Evolutionary conservation across 768 basidiomycete species (phyloP), one percentile per base, ranked within the genome.

Genomic region (Suillus weaverae): DNA sequence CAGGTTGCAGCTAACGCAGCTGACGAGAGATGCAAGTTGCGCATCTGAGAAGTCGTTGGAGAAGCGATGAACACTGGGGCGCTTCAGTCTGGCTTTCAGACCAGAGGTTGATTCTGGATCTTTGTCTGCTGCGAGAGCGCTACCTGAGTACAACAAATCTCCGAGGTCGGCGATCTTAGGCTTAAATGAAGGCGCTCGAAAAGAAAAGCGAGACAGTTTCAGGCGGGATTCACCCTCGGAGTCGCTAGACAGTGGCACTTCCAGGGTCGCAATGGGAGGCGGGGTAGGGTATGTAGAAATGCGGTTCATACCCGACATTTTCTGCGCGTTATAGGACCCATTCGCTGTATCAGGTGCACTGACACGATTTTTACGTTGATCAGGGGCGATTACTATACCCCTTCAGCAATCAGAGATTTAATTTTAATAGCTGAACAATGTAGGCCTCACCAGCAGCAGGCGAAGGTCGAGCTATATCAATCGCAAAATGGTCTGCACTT

Each of bases 1-100:
- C 16, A 82, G 71, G 30, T 86, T 84, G 68, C 92, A 94, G 43
- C 83, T 81, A 51, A 92, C 79, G 69, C 92, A 94, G 69, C 79
- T 85, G 13, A 77, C 72, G 2, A 93, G 71, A 32, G 72, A 81
- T 2, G 72, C 71, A 5, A 91, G 71, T 32, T 89, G 79, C 4
- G 74, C 62, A 50, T 84, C 81, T 0, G 84, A 74, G 64, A 88
- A 79, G 55, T 81, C 80, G 16, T 70, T 70, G 1, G 72, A 64
- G 60, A 76, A 67, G 44, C 66, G 67, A 6, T 32, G 57, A 20
- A 36, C 38, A 32, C 20, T 32, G 39, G 41, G 26, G 20, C 57
- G 57, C 26, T 59, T 59, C 26, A 59, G 14, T 39, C 35, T 59
- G 22, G 6, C 57, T 32, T 41, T 59, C 18, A 30, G 26, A 41